Evolutionary conservation across 75 land plant genomes (phyloP), one percentile per base, ranked within the genome.

Genomic region (Pinus albicaulis): DNA sequence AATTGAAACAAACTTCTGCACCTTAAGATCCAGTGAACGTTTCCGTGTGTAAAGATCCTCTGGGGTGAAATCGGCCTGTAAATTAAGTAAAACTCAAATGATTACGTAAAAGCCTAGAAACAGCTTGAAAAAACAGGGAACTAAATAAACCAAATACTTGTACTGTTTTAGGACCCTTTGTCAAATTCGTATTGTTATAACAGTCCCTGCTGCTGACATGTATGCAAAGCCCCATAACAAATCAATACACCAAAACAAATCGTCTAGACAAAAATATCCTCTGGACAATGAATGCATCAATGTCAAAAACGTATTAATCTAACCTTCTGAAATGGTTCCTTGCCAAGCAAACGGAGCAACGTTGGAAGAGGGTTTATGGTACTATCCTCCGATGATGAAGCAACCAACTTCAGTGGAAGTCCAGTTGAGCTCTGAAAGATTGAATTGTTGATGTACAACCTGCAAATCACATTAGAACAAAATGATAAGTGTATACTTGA

Each of bases 1-100:
- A 68, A 24, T 77, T 15, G 10, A 24, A 72, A 73, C 74, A 28
- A 74, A 17, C 15, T 44, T 73, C 22, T 23, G 3, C 78, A 90
- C 95, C 93, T 83, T 74, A 19, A 86, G 38, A 26, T 85, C 89
- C 15, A 91, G 72, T 20, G 88, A 79, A 38, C 97, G 83, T 65
- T 93, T 93, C 55, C 89, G 76, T 24, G 82, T 80, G 38, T 85
- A 85, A 11, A 96, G 76, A 63, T 96, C 93, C 59, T 83, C 95
- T 44, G 98, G 99, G 68, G 90, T 90, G 65, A 92, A 89, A 55
- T 92, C 93, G 23, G 98, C 99, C 99, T 96, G 76, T 31, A 57
- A 28, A 83, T 4, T 72, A 68, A 71, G 55, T 17, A 22, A 72
- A 66, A 68, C 17, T 41, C 71, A 68, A 11, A 38, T 41, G 11